These are phyloP conservation scores for Populus hybrid DNA, from an alignment of 441 rosid species.

Conservation along the genomic window DNA sequence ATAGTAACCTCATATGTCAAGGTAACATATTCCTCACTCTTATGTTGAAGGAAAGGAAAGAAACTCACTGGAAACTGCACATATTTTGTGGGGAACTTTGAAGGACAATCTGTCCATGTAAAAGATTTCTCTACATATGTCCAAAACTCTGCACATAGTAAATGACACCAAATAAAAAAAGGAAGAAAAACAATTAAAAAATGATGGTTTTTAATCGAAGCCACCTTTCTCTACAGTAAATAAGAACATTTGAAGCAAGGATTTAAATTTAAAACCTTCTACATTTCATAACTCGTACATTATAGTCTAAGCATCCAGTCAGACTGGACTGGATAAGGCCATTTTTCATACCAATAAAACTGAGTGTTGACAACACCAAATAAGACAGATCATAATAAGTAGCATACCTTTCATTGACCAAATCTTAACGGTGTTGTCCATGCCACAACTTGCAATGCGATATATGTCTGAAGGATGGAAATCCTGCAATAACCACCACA, in stretches of 20 bases:
- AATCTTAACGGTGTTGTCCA: conserved; percentile 92
- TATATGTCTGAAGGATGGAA: conserved; percentile 86
- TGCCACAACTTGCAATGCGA: conserved; percentile 91
- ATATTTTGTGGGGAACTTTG: conserved; percentile 92
- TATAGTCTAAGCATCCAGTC: not conserved
- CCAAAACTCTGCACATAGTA: conserved; percentile 75
- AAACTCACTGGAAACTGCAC: conserved; percentile 91
- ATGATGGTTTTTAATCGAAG: not conserved
- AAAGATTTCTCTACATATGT: conserved; percentile 90
- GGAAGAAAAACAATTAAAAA: not conserved
- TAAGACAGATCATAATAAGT: not conserved
- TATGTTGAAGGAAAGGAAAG: conserved; percentile 2
- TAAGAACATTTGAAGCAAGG: not conserved
- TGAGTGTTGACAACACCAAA: not conserved
- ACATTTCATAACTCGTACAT: not conserved
- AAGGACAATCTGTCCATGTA: conserved; percentile 94
- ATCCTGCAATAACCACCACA: conserved; percentile 50
- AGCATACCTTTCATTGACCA: conserved; percentile 96
- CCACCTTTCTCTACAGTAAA: not conserved
- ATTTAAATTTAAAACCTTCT: not conserved
- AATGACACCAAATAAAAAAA: not conserved
- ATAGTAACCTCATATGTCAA: conserved; percentile 3
- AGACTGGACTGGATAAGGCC: not conserved
- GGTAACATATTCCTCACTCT: not conserved
- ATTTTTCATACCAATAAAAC: not conserved